phyloP scores from a whole-genome alignment of 106 monocot species.

The Acorus gramineus region DNA sequence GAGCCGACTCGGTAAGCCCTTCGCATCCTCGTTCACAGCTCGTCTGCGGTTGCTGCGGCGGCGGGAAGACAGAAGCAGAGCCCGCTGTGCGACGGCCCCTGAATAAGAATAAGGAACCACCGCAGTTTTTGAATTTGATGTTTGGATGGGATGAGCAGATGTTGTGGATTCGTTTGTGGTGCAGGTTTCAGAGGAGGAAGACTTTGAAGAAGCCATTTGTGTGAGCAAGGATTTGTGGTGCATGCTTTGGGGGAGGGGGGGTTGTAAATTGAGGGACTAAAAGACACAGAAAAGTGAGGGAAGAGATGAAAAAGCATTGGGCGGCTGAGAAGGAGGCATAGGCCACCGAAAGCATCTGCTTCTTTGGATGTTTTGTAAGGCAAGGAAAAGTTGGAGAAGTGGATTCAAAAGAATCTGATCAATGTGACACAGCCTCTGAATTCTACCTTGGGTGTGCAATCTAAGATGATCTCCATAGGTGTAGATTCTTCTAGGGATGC shows the following conservation, averaged over 20 bases:
- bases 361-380: conserved; percentile 24
- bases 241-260: background rate
- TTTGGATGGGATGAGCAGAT: background rate
- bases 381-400: conserved; percentile 23
- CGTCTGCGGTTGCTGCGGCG: conserved; percentile 16
- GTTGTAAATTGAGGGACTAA: background rate
- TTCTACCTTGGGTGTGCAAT: too few relatives aligned
- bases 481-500: too few relatives aligned
- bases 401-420: background rate
- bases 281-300: background rate
- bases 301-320: conserved; percentile 2
- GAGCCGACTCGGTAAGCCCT: conserved; percentile 30
- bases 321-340: conserved; percentile 7
- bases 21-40: conserved; percentile 14
- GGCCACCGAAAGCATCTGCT: conserved; percentile 30
- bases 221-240: too few relatives aligned
- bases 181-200: too few relatives aligned
- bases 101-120: conserved; percentile 18
- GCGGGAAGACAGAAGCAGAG: conserved; percentile 14
- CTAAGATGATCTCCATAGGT: too few relatives aligned
- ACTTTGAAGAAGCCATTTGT: too few relatives aligned
- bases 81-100: conserved; percentile 35
- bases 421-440: too few relatives aligned
- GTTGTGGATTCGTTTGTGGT: background rate
- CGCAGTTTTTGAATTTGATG: background rate